A percentile compares a stretch with the other conserved stretches of the same genome.
Conservation (phyloP, 805 yeast species). For the Danielia reshetovae region DNA sequence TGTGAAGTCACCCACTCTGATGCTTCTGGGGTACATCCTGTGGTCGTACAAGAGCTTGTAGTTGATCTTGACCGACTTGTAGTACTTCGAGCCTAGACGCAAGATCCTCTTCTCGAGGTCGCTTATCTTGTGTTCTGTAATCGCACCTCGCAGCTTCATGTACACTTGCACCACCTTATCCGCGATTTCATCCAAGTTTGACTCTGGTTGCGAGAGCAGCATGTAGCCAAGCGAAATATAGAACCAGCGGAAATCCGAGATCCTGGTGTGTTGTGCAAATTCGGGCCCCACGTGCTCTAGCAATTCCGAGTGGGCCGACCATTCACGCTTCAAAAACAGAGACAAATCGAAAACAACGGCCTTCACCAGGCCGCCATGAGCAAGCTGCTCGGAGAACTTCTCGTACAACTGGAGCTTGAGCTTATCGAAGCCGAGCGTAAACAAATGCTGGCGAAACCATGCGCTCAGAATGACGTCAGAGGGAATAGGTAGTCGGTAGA, state of each 20-base stretch:
- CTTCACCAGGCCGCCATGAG: slow-evolving; percentile 30
- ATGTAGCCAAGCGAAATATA: slow-evolving; percentile 26
- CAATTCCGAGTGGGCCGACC: slow-evolving; percentile 14
- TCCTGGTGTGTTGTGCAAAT: background rate
- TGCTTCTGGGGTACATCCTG: slow-evolving; percentile 10
- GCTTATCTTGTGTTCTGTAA: slow-evolving; percentile 3
- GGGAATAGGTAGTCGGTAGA: background rate
- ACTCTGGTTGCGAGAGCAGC: slow-evolving; percentile 19
- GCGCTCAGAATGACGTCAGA: slow-evolving; percentile 6
- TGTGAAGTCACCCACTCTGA: slow-evolving; percentile 3
- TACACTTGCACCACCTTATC: slow-evolving; percentile 32
- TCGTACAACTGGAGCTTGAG: slow-evolving; percentile 30
- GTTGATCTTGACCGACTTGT: slow-evolving; percentile 20
- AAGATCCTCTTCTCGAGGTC: slow-evolving; percentile 12
- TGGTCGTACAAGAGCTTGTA: slow-evolving; percentile 20
- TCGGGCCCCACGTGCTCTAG: slow-evolving; percentile 3
- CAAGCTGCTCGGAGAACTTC: slow-evolving; percentile 24
- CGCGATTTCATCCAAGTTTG: slow-evolving; percentile 20
- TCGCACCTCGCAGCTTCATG: slow-evolving; percentile 16
- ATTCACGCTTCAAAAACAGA: slow-evolving; percentile 28
- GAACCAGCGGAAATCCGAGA: slow-evolving; percentile 19
- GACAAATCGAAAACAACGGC: slow-evolving; percentile 30
- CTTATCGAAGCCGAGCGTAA: slow-evolving; percentile 31
- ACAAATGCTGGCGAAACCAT: slow-evolving; percentile 33
- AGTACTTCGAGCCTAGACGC: slow-evolving; percentile 22